A percentile compares a stretch with the other conserved stretches of the same genome.
phyloP scores from a whole-genome alignment of 371 early-diverging fungal genomes.

The Syncephalis fuscata region DNA sequence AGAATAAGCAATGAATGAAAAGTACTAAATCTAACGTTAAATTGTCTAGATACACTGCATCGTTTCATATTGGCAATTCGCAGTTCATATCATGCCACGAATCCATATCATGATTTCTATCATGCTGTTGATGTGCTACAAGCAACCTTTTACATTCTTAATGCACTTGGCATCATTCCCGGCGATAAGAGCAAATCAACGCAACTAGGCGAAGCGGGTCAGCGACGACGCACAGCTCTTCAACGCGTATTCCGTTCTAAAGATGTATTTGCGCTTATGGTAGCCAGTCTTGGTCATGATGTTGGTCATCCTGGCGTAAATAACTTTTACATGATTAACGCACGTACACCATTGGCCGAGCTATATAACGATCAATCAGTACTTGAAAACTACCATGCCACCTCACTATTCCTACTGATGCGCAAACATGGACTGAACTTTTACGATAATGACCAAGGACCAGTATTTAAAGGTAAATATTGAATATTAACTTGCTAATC shows the following conservation, averaged over 20 bases:
- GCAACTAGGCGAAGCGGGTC: neutral
- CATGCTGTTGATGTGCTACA: conserved; percentile 83
- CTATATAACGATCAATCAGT: conserved; percentile 87
- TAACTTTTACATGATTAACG: conserved; percentile 60
- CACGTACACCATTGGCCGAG: conserved; percentile 64
- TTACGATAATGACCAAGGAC: conserved; percentile 20
- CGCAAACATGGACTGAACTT: conserved; percentile 32
- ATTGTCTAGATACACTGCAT: conserved; percentile 25
- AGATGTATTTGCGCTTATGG: conserved; percentile 50
- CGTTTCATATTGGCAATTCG: conserved; percentile 37
- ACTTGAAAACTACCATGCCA: conserved; percentile 86
- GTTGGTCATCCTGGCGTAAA: conserved; percentile 78
- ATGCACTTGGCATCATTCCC: conserved; percentile 27
- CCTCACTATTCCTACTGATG: conserved; percentile 70
- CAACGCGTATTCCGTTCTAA: conserved; percentile 36
- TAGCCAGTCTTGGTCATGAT: conserved; percentile 73
- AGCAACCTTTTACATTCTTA: conserved; percentile 49
- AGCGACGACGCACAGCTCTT: conserved; percentile 13
- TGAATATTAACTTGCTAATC: neutral
- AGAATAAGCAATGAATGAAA: conserved; percentile 4
- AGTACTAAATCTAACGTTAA: conserved; percentile 1
- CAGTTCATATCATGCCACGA: conserved; percentile 46
- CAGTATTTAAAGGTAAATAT: conserved; percentile 15
- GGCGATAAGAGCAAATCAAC: conserved; percentile 3
- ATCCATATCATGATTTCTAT: conserved; percentile 71